Percentiles rank a stretch among this genome's conserved stretches.
phyloP scores from a whole-genome alignment of 2,329 filamentous ascomycete genomes.

The Xylariaceae sp. region DNA sequence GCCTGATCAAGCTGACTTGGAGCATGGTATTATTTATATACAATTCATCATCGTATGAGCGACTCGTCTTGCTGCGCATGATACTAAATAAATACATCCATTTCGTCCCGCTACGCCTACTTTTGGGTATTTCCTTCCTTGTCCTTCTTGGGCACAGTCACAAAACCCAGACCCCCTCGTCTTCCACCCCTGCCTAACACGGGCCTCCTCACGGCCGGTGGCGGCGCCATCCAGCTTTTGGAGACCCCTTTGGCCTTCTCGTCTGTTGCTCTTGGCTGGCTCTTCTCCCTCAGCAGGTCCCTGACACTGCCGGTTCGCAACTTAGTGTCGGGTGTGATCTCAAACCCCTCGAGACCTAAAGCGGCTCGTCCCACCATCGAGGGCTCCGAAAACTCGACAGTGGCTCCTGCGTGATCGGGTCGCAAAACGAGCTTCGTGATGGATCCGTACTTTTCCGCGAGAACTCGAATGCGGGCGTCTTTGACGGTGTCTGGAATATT shows the following conservation, averaged over 20 bases:
- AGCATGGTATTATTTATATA: constrained; percentile 2
- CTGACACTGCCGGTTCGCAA: constrained; percentile 51
- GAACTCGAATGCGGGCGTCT: constrained; percentile 69
- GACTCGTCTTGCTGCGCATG: constrained; percentile 8
- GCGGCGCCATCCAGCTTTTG: constrained; percentile 40
- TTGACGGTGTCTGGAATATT: constrained; percentile 90
- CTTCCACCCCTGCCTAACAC: constrained; percentile 34
- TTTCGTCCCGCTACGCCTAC: background rate
- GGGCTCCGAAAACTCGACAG: constrained; percentile 72
- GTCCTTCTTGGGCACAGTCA: constrained; percentile 25
- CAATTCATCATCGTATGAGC: constrained; percentile 10
- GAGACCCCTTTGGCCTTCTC: constrained; percentile 26
- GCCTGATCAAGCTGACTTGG: background rate
- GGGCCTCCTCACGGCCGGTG: constrained; percentile 39
- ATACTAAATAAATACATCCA: constrained; percentile 3
- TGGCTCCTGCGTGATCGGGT: constrained; percentile 77
- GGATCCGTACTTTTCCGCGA: constrained; percentile 65
- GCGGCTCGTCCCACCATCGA: constrained; percentile 67
- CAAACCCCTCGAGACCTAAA: constrained; percentile 51
- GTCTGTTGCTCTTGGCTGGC: constrained; percentile 38
- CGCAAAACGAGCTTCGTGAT: constrained; percentile 73
- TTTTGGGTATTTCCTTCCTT: constrained; percentile 18
- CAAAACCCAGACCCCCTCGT: constrained; percentile 40
- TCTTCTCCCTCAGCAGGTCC: constrained; percentile 49
- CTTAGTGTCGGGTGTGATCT: constrained; percentile 47